A percentile compares a stretch with the other conserved stretches of the same genome.
phyloP scores from a whole-genome alignment of 495 filamentous ascomycete species.

The Glutinoglossum americanum region DNA sequence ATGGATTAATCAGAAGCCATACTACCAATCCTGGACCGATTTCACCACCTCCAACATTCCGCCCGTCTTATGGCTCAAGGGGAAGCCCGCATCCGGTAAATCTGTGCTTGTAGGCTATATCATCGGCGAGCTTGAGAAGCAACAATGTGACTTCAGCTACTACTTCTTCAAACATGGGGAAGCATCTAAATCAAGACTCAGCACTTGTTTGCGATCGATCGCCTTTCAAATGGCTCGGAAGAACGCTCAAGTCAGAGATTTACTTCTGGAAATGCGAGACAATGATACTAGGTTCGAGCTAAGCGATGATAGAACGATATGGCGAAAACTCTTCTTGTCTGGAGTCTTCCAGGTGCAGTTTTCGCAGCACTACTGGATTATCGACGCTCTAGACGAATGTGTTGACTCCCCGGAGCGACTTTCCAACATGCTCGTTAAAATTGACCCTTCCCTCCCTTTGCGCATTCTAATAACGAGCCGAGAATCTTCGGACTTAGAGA shows the following conservation, averaged over 20 bases:
- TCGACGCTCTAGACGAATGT: conserved; percentile 24
- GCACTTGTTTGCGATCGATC: conserved; percentile 15
- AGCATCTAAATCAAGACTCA: conserved; percentile 4
- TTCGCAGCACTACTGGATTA: conserved; percentile 19
- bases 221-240: conserved; percentile 20
- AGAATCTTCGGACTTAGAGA: neutral
- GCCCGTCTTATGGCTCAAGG: conserved; percentile 16
- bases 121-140: conserved; percentile 9
- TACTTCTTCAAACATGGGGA: conserved; percentile 21
- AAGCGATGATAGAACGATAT: conserved; percentile 15
- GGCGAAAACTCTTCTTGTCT: conserved; percentile 20
- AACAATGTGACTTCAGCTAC: conserved; percentile 11
- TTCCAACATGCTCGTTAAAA: neutral
- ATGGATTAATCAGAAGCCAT: conserved; percentile 13
- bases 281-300: conserved; percentile 11
- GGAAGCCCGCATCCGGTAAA: conserved; percentile 17
- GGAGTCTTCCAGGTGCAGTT: conserved; percentile 11
- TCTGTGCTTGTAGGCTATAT: conserved; percentile 15
- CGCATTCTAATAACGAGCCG: neutral
- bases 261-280: conserved; percentile 11
- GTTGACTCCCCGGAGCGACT: neutral
- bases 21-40: conserved; percentile 15
- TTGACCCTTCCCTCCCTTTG: neutral
- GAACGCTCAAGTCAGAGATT: conserved; percentile 8
- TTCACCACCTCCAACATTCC: conserved; percentile 4